phyloP scores from a whole-genome alignment of 1,284 basidiomycete genomes.

The Pascua guehoae region DNA sequence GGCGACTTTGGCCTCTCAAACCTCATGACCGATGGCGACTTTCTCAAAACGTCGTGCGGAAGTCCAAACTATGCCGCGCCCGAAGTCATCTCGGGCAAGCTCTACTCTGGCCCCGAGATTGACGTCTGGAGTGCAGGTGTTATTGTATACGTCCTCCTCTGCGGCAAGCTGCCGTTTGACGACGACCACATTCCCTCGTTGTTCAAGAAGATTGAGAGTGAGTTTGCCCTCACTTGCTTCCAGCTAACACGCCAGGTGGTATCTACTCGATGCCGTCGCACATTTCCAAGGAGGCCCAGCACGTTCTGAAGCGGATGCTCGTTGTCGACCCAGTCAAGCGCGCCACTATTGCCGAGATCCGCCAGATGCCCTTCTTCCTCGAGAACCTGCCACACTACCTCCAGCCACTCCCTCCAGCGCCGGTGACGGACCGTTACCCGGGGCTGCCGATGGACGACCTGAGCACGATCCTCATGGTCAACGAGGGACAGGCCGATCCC shows the following conservation, averaged over 20 bases:
- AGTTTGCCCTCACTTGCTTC: too few relatives aligned
- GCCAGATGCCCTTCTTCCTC: constrained; percentile 81
- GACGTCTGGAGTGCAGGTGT: constrained; percentile 98
- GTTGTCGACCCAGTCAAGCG: constrained; percentile 88
- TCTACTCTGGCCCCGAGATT: constrained; percentile 92
- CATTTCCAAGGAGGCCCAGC: constrained; percentile 70
- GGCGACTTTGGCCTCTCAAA: constrained; percentile 93
- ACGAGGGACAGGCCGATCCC: constrained; percentile 43
- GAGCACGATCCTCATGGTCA: constrained; percentile 38
- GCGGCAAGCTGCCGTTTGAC: constrained; percentile 87
- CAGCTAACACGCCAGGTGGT: constrained; percentile 53
- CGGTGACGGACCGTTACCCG: constrained; percentile 52
- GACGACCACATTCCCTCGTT: constrained; percentile 87
- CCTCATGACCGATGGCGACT: constrained; percentile 90
- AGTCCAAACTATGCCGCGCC: constrained; percentile 96
- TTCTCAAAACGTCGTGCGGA: constrained; percentile 89
- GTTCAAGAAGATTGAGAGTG: constrained; percentile 89
- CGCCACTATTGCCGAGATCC: constrained; percentile 84
- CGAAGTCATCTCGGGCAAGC: constrained; percentile 85
- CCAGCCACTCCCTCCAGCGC: constrained; percentile 73
- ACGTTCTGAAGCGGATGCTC: constrained; percentile 79
- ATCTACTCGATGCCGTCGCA: constrained; percentile 75
- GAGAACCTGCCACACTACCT: constrained; percentile 82
- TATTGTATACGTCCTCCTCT: constrained; percentile 92
- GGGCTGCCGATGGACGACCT: constrained; percentile 44